Base-by-base conservation (phyloP, 2,329 filamentous ascomycete species). In the Aspergillus sergii region DNA sequence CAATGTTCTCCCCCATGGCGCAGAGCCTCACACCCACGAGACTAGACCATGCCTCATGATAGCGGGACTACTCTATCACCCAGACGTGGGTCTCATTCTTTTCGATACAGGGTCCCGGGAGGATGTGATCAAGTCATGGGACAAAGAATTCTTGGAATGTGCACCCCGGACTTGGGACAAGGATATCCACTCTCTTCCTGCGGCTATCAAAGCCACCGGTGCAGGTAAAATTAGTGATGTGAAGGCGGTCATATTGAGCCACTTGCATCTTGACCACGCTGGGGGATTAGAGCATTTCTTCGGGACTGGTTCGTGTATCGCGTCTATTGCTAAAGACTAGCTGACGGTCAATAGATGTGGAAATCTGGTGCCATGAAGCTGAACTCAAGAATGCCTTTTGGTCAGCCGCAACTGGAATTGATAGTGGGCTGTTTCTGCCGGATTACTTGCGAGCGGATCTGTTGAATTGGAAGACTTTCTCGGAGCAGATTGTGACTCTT, bases 221-320 rank as follows among this genome's bases (percentile, higher is more conserved):
- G 56, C 56, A 10, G 56, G 56, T 16, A 21, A 45, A 2, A 59
- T 59, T 19, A 19, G 3, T 4, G 57, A 59, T 23, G 34, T 53
- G 32, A 59, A 59, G 45, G 46, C 57, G 2, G 57, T 53, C 9
- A 23, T 59, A 5, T 21, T 59, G 28, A 51, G 57, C 12, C 57
- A 59, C 21, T 34, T 59, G n/a, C 57, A 59, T 11, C 32, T 50
- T 8, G 57, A 59, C n/a, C 57, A 59, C 21, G 34, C 57, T 1
- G 57, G 57, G 9, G 57, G 57, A 2, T 4, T 59, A n/a, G 57
- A 59, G 32, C 57, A 59, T 21, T 59, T 59, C 23, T 39, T 51
- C 10, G 23, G n/a, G 2, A 53, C 57, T 7, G 46, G 46, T 58
- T 21, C 12, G 57, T 46, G 10, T 5, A 36, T 14, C 5, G 4